These are phyloP conservation scores for Solanum clarkiae DNA, from an alignment of 257 asterid genomes.

Conservation along the genomic window DNA sequence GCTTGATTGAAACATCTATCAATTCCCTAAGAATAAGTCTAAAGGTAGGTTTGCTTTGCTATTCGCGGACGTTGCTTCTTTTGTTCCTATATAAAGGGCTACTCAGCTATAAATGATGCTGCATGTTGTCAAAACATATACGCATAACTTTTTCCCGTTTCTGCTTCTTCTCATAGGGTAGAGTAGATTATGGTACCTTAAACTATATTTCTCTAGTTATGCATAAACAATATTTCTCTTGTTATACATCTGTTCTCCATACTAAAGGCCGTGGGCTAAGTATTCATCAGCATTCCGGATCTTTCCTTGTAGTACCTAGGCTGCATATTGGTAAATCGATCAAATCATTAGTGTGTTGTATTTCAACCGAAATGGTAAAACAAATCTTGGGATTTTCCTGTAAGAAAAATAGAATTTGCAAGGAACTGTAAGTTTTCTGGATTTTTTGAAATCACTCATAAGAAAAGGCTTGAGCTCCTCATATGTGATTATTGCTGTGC, in stretches of 20 bases:
- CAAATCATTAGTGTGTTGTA: not conserved
- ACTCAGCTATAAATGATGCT: not conserved
- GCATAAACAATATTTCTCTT: not conserved
- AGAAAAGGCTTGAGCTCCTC: not conserved
- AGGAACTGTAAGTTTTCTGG: not conserved
- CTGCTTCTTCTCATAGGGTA: not conserved
- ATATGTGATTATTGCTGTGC: conserved; percentile 3
- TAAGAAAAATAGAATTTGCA: not conserved
- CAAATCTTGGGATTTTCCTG: not conserved
- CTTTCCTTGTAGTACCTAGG: not conserved
- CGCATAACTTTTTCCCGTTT: not conserved
- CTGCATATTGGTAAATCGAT: not conserved
- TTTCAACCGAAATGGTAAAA: not conserved
- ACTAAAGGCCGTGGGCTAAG: not conserved
- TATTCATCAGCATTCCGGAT: not conserved
- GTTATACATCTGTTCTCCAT: not conserved
- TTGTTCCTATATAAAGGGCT: not conserved
- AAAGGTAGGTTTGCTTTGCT: conserved; percentile 40
- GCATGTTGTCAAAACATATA: not conserved
- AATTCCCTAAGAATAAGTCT: conserved; percentile 94
- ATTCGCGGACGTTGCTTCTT: not conserved
- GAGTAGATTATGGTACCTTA: not conserved
- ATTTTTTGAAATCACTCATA: not conserved
- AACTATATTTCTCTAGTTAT: not conserved
- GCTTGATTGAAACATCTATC: conserved; percentile 97